phyloP scores from a whole-genome alignment of 306 rosid species.

The Medicago lupulina region DNA sequence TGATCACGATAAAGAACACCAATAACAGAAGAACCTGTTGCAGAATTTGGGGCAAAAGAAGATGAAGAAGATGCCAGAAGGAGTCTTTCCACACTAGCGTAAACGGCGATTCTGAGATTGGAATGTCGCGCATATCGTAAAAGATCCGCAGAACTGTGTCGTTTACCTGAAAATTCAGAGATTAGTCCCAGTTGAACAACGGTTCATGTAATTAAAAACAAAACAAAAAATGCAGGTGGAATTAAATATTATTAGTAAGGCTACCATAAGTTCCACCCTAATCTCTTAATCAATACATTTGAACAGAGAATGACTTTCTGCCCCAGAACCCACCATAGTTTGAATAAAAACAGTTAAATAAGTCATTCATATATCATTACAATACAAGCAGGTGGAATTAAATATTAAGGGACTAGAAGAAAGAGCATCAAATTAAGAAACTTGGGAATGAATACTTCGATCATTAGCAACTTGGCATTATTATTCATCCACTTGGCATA shows the following conservation, averaged over 20 bases:
- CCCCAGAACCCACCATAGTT: not conserved
- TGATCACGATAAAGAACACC: conserved; percentile 75
- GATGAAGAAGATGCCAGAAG: conserved; percentile 53
- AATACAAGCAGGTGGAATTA: conserved; percentile 11
- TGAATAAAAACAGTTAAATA: not conserved
- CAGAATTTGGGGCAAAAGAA: not conserved
- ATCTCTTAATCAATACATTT: not conserved
- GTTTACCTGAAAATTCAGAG: conserved; percentile 45
- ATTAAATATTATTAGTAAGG: not conserved
- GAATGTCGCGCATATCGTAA: conserved; percentile 49
- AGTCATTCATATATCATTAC: not conserved
- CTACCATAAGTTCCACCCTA: not conserved
- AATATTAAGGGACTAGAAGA: not conserved
- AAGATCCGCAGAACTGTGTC: conserved; percentile 85
- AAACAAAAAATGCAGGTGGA: too few relatives aligned
- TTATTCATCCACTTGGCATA: conserved; percentile 10
- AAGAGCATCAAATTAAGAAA: conserved; percentile 21
- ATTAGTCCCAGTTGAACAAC: too few relatives aligned
- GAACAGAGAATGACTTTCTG: not conserved
- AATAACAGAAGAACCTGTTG: conserved; percentile 32
- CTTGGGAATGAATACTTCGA: conserved; percentile 23
- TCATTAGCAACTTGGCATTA: not conserved
- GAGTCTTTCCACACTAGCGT: conserved; percentile 75
- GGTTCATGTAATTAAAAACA: too few relatives aligned
- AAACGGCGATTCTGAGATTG: conserved; percentile 58